Conservation (phyloP, 345 rosid species). For the Barbarea vulgaris region DNA sequence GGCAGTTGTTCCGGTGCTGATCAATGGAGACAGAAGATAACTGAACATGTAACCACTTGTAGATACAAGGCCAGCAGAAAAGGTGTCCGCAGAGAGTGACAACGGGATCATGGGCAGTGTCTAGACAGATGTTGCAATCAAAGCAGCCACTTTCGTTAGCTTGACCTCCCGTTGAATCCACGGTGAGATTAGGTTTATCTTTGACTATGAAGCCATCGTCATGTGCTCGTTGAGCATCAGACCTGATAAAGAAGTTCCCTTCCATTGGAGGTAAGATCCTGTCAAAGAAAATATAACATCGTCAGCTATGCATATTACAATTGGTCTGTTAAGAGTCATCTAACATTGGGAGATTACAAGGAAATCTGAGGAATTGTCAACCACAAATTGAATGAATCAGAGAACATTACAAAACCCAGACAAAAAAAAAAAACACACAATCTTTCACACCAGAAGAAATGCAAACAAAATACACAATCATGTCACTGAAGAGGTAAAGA, state of each 20-base stretch:
- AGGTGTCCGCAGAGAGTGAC: slow-evolving; percentile 89
- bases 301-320: not conserved
- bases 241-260: slow-evolving; percentile 44
- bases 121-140: slow-evolving; percentile 82
- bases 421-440: too few species aligned
- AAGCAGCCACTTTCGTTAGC: slow-evolving; percentile 49
- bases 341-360: not conserved
- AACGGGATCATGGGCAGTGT: slow-evolving; percentile 69
- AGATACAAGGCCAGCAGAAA: slow-evolving; percentile 90
- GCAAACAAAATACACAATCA: not conserved
- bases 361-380: not conserved
- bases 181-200: slow-evolving; percentile 46
- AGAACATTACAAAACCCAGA: not conserved
- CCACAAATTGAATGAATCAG: not conserved
- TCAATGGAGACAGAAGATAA: slow-evolving; percentile 47
- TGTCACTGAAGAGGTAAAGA: not conserved
- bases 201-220: slow-evolving; percentile 35
- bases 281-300: slow-evolving; percentile 14
- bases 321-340: not conserved
- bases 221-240: slow-evolving; percentile 42
- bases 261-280: slow-evolving; percentile 46
- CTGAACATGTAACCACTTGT: slow-evolving; percentile 45
- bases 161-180: slow-evolving; percentile 16
- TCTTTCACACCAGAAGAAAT: not conserved
- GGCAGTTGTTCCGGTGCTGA: slow-evolving; percentile 60